These are phyloP conservation scores for Blepharisma undulans DNA, from an alignment of 169 alveolate genomes.

Conservation along the genomic window DNA sequence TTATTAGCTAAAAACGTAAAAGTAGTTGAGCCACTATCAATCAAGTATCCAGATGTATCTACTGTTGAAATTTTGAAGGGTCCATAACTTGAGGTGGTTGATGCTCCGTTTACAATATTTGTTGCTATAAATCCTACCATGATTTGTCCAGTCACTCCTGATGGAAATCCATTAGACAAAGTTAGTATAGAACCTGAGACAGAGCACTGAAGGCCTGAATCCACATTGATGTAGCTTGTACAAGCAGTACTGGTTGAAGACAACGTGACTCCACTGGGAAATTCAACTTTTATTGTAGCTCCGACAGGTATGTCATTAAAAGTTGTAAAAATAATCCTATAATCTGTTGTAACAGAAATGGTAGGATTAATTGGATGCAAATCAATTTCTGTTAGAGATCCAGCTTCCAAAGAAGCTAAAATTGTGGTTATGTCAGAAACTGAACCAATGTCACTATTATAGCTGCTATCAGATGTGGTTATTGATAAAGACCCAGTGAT, in stretches of 20 bases:
- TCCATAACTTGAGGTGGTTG: neutral
- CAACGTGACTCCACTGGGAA: neutral
- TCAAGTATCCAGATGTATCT: neutral
- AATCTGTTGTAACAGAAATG: neutral
- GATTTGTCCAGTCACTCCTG: neutral
- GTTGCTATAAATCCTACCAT: slow-evolving; percentile 6
- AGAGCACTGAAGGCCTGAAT: neutral
- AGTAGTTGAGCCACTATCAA: neutral
- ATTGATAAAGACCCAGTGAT: neutral
- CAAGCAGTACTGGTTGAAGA: neutral
- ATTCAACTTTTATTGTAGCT: neutral
- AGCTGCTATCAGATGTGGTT: neutral
- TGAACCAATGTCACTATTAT: neutral
- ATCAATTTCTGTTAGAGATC: neutral
- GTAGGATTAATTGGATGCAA: slow-evolving; percentile 32
- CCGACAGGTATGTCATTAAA: neutral
- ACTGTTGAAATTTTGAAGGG: slow-evolving; percentile 2
- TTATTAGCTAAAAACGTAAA: neutral
- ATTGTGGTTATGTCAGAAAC: neutral
- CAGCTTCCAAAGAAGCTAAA: neutral
- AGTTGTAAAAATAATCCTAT: slow-evolving; percentile 34
- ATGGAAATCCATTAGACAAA: neutral
- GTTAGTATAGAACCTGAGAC: neutral
- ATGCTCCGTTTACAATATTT: neutral
- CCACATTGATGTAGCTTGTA: neutral